Percentiles rank a stretch among this genome's conserved stretches.
Evolutionary conservation across 2,329 filamentous ascomycete species (phyloP).

Genomic region (Talaromyces sp.): DNA sequence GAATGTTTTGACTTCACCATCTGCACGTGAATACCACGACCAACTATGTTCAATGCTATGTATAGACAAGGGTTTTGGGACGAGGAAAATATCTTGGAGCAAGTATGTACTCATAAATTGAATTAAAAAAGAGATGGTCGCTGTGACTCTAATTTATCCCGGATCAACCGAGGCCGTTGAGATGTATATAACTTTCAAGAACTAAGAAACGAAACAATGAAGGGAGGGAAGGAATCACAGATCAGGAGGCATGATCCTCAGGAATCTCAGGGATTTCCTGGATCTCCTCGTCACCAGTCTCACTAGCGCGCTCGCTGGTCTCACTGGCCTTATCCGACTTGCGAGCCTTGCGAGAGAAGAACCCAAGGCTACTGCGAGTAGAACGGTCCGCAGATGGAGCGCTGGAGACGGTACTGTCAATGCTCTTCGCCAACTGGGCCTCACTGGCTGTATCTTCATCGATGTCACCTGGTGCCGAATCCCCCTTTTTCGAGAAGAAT

Average conservation of each 20-base stretch:
- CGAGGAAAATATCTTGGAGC: neutral
- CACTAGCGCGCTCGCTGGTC: constrained; percentile 47
- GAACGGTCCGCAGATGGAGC: constrained; percentile 47
- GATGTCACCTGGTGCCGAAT: constrained; percentile 47
- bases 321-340: constrained; percentile 48
- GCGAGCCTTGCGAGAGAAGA: constrained; percentile 52
- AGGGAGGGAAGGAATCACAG: constrained; percentile 6
- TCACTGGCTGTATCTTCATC: constrained; percentile 47
- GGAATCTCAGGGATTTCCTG: constrained; percentile 33
- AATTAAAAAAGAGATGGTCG: constrained; percentile 5
- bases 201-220: constrained; percentile 16
- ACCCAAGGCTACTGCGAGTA: constrained; percentile 48
- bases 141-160: constrained; percentile 6
- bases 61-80: neutral
- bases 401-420: constrained; percentile 46
- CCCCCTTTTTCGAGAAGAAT: constrained; percentile 51
- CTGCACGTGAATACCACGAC: too few relatives aligned
- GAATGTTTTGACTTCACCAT: too few relatives aligned
- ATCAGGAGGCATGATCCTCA: constrained; percentile 1
- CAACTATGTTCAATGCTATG: too few relatives aligned
- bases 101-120: constrained; percentile 2
- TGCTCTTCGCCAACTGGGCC: constrained; percentile 46
- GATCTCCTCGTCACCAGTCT: constrained; percentile 47
- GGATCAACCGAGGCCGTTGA: constrained; percentile 7
- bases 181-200: constrained; percentile 13